Evolutionary conservation across 2,329 filamentous ascomycete species (phyloP).

Genomic region (Pestalotiopsis sp.): DNA sequence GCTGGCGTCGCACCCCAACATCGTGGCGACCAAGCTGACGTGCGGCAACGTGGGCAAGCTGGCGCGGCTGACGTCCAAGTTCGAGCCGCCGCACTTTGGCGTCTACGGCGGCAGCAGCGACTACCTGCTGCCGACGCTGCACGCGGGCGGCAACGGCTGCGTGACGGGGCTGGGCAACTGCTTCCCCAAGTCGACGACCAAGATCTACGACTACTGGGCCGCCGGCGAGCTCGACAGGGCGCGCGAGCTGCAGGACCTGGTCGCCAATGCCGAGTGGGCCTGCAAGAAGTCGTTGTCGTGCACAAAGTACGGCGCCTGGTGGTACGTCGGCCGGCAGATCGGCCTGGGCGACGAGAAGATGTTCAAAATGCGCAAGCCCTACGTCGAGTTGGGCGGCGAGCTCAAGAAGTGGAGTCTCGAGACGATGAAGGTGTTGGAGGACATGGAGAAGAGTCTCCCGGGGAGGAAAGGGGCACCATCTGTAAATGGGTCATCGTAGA

Average conservation of each 20-base stretch:
- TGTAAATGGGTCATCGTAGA: not conserved
- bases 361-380: constrained; percentile 47
- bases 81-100: constrained; percentile 40
- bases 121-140: constrained; percentile 43
- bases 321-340: constrained; percentile 41
- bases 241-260: constrained; percentile 40
- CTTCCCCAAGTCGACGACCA: constrained; percentile 45
- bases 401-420: constrained; percentile 45
- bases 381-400: constrained; percentile 38
- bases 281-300: constrained; percentile 51
- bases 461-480: constrained; percentile 6
- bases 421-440: constrained; percentile 40
- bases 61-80: constrained; percentile 36
- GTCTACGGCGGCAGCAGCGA: constrained; percentile 48
- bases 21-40: constrained; percentile 30
- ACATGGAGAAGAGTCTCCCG: constrained; percentile 29
- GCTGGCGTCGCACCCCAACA: constrained; percentile 29
- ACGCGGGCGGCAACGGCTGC: constrained; percentile 43
- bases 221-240: constrained; percentile 41
- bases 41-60: constrained; percentile 33
- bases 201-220: constrained; percentile 44
- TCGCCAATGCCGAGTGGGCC: constrained; percentile 52
- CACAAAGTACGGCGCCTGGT: constrained; percentile 49
- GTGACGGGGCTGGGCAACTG: constrained; percentile 50
- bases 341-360: constrained; percentile 37